Conservation (phyloP, 148 eudicot species). For the Pouteria glomerata region DNA sequence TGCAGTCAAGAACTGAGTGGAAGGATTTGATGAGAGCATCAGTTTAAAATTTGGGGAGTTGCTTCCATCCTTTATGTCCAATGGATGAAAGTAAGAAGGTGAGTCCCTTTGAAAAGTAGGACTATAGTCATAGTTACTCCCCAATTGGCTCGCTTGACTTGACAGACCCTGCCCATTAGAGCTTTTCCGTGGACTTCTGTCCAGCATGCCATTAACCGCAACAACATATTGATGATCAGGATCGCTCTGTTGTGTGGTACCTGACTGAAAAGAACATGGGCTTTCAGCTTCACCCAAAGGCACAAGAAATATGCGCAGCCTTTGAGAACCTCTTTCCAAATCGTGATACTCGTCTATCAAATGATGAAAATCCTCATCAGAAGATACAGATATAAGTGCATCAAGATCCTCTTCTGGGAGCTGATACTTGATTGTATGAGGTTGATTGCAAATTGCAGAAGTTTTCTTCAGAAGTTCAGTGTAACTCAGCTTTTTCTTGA, state of each 20-base stretch:
- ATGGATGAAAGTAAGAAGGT: constrained; percentile 35
- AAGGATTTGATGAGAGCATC: constrained; percentile 18
- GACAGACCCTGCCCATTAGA: constrained; percentile 44
- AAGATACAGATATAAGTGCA: constrained; percentile 87
- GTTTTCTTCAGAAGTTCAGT: constrained; percentile 65
- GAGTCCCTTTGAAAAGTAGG: constrained; percentile 44
- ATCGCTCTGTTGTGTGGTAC: constrained; percentile 44
- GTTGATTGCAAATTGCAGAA: constrained; percentile 53
- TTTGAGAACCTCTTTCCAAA: constrained; percentile 57
- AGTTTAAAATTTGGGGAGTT: constrained; percentile 15
- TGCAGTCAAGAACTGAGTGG: constrained; percentile 18
- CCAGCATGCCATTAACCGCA: constrained; percentile 68
- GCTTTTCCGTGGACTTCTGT: constrained; percentile 40
- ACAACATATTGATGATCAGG: constrained; percentile 72
- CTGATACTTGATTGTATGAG: constrained; percentile 77
- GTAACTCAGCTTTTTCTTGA: constrained; percentile 56
- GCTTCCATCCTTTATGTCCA: constrained; percentile 38
- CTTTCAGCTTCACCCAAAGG: constrained; percentile 47
- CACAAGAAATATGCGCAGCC: constrained; percentile 72
- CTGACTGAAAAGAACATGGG: constrained; percentile 34
- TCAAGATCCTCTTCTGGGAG: constrained; percentile 95
- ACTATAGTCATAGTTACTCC: constrained; percentile 33
- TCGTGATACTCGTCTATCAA: constrained; percentile 94
- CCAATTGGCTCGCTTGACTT: constrained; percentile 30
- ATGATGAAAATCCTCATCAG: constrained; percentile 81